These are phyloP conservation scores for Rhizoclosmatium sp. DNA, from an alignment of 192 early-diverging fungal genomes.

Conservation along the genomic window DNA sequence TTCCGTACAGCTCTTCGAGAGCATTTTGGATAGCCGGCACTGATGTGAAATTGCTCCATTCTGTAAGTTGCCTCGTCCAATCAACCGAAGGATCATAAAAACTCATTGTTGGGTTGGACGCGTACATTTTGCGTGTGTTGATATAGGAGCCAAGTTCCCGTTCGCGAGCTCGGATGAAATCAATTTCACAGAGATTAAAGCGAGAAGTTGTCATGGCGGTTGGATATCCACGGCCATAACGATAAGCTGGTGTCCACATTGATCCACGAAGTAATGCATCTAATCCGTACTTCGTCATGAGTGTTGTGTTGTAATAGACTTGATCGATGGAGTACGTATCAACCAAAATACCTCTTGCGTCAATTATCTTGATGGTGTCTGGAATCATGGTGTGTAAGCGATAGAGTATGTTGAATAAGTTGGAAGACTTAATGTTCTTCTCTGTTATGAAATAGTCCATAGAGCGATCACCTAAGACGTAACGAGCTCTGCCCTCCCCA, in stretches of 20 bases:
- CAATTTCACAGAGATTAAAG: neutral
- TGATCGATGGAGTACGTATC: slow-evolving; percentile 4
- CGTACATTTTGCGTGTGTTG: neutral
- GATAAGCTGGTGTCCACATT: neutral
- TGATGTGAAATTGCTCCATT: neutral
- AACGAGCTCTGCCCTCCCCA: neutral
- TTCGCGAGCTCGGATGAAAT: neutral
- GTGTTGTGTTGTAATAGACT: slow-evolving; percentile 11
- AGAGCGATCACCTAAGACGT: neutral
- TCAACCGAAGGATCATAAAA: too few species aligned
- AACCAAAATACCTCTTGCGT: neutral
- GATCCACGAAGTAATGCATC: slow-evolving; percentile 3
- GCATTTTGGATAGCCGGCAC: neutral
- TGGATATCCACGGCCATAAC: slow-evolving; percentile 7
- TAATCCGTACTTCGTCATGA: slow-evolving; percentile 1
- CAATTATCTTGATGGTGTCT: slow-evolving; percentile 3
- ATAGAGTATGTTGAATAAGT: neutral
- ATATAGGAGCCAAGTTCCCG: neutral
- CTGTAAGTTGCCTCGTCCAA: neutral
- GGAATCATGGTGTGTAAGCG: slow-evolving; percentile 15
- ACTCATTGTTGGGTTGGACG: neutral
- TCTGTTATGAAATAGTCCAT: neutral
- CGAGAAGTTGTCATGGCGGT: neutral
- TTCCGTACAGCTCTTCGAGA: neutral
- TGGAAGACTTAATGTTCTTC: neutral